A percentile compares a stretch with the other conserved stretches of the same genome.
Conservation (phyloP, 129 eudicot species). For the Tagetes patula region DNA sequence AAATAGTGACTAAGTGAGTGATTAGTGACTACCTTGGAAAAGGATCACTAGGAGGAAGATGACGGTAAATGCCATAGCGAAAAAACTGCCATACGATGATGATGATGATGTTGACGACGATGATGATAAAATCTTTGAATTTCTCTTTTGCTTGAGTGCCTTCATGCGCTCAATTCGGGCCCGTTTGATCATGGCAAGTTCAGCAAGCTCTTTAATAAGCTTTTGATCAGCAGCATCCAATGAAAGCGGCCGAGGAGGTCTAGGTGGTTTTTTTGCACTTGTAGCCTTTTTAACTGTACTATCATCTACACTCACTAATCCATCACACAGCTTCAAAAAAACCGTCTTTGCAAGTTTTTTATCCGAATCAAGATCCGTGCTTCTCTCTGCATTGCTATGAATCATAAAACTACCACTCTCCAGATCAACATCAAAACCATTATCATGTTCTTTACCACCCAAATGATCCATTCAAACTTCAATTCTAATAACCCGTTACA, state of each 20-base stretch:
- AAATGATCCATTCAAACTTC: slow-evolving; percentile 43
- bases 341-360: slow-evolving; percentile 27
- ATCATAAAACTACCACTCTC: slow-evolving; percentile 45
- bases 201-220: slow-evolving; percentile 75
- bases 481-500: not conserved
- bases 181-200: slow-evolving; percentile 69
- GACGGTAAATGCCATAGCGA: slow-evolving; percentile 69
- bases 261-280: slow-evolving; percentile 63
- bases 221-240: slow-evolving; percentile 78
- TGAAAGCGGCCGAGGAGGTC: slow-evolving; percentile 68
- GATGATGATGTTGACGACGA: slow-evolving; percentile 39
- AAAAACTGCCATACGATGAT: slow-evolving; percentile 54
- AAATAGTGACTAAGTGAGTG: not conserved
- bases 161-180: slow-evolving; percentile 79
- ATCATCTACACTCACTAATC: slow-evolving; percentile 38
- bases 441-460: slow-evolving; percentile 38
- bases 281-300: slow-evolving; percentile 29
- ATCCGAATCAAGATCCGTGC: slow-evolving; percentile 9
- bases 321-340: slow-evolving; percentile 35
- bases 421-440: slow-evolving; percentile 59
- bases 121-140: slow-evolving; percentile 40
- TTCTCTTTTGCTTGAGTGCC: slow-evolving; percentile 73
- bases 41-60: slow-evolving; percentile 59
- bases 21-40: slow-evolving; percentile 53
- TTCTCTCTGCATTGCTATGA: slow-evolving; percentile 30